Percentiles rank a stretch among this genome's conserved stretches.
Evolutionary conservation across 129 eudicot genomes (phyloP).

Genomic region (Centaurea solstitialis): DNA sequence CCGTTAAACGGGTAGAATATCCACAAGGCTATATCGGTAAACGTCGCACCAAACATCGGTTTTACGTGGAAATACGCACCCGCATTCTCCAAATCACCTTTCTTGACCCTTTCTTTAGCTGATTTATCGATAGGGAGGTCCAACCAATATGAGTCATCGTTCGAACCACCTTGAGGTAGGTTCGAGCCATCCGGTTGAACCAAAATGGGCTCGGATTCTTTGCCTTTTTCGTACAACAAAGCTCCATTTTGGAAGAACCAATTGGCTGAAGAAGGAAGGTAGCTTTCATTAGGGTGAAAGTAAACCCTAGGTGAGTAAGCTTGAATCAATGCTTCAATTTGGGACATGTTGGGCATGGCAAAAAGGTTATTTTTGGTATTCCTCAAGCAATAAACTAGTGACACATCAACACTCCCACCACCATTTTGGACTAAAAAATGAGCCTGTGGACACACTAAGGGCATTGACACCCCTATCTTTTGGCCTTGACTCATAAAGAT

Average conservation of each 20-base stretch:
- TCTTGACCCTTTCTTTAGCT: constrained; percentile 50
- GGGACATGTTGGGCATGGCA: constrained; percentile 69
- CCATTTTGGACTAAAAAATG: constrained; percentile 51
- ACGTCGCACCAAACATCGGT: constrained; percentile 74
- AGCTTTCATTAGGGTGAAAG: constrained; percentile 68
- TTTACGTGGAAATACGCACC: constrained; percentile 56
- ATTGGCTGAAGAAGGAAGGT: constrained; percentile 60
- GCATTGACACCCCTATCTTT: constrained; percentile 52
- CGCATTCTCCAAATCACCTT: constrained; percentile 49
- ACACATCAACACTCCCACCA: constrained; percentile 11
- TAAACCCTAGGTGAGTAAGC: constrained; percentile 65
- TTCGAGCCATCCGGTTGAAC: constrained; percentile 57
- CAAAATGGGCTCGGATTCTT: constrained; percentile 44
- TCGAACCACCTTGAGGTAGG: constrained; percentile 78
- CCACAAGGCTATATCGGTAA: constrained; percentile 76
- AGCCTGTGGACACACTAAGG: constrained; percentile 49
- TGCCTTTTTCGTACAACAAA: constrained; percentile 60
- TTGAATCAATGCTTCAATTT: constrained; percentile 52
- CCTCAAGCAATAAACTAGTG: constrained; percentile 45
- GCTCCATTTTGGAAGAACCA: constrained; percentile 87
- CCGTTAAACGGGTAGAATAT: constrained; percentile 90
- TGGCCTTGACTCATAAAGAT: constrained; percentile 56
- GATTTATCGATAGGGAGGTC: constrained; percentile 53
- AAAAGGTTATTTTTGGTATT: constrained; percentile 31
- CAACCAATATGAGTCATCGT: constrained; percentile 72